Percentiles rank a stretch among this genome's conserved stretches.
Conservation (phyloP, 2,329 filamentous ascomycete species). For the Cercospora sp. region DNA sequence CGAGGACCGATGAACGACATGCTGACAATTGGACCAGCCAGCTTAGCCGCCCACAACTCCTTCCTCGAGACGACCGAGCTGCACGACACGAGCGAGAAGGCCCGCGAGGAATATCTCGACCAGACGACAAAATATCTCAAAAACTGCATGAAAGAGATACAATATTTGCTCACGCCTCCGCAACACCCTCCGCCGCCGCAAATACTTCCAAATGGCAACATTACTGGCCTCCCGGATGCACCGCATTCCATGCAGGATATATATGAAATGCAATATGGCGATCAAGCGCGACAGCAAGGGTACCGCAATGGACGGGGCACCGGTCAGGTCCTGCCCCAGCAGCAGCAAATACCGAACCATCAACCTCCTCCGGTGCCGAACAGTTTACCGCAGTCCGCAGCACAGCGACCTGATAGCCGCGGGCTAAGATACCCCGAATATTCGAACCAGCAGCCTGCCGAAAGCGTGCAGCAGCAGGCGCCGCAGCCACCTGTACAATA, state of each 20-base stretch:
- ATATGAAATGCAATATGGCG: conserved; percentile 55
- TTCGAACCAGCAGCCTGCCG: conserved; percentile 39
- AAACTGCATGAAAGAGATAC: conserved; percentile 67
- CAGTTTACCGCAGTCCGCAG: conserved; percentile 30
- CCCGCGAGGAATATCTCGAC: conserved; percentile 60
- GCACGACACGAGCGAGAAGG: conserved; percentile 48
- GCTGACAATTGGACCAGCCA: conserved; percentile 41
- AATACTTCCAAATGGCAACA: conserved; percentile 38
- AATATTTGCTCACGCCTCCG: conserved; percentile 66
- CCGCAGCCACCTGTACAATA: conserved; percentile 36
- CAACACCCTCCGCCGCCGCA: conserved; percentile 60
- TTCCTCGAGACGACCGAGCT: conserved; percentile 53
- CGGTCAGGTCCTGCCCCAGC: conserved; percentile 32
- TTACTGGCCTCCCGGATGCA: conserved; percentile 48
- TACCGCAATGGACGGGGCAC: conserved; percentile 39
- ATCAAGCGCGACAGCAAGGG: conserved; percentile 35
- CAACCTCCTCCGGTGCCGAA: conserved; percentile 51
- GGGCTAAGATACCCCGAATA: conserved; percentile 42
- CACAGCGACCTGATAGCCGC: conserved; percentile 25
- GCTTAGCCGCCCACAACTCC: conserved; percentile 50
- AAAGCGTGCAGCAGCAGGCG: conserved; percentile 29
- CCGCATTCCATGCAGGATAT: conserved; percentile 56
- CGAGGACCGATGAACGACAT: background rate
- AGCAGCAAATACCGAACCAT: conserved; percentile 58
- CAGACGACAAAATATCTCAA: conserved; percentile 64